Base-by-base conservation (phyloP, 1,284 basidiomycete species). In the Rhodofomes roseus region DNA sequence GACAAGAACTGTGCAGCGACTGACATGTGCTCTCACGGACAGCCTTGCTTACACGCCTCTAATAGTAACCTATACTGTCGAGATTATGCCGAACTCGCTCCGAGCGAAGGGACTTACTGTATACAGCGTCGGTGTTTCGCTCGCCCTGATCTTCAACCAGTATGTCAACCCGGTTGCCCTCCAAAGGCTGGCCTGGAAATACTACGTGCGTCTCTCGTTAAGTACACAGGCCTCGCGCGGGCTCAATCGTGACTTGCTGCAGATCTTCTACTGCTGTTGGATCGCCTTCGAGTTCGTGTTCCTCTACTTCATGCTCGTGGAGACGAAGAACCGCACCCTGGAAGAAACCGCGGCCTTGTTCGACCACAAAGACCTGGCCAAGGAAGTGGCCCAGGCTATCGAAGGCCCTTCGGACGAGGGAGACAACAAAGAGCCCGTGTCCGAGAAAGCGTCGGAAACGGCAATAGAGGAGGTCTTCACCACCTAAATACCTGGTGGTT, bases 61-160 rank as follows among this genome's bases (percentile, higher is more conserved):
- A 36, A 58, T 61, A 22, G 40, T 61, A 8, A 55, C 60, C 20
- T 85, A 86, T 71, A 83, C 81, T 1, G 76, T 85, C 56, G 84
- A 86, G 68, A 85, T 85, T 61, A 70, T 85, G 53, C 84, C 84
- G 0, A 83, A 76, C 70, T 69, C 77, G 18, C 73, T 87, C 48
- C 82, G 85, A 43, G 81, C 86, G 22, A 86, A 87, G 71, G 85
- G 84, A 22, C 79, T 85, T 68, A 82, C 79, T 25, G 71, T 86
- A 12, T 83, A 81, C 74, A 81, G 80, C 69, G 80, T 84, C 61
- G 64, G 76, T 20, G 72, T 83, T 44, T 81, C 80, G 8, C 62
- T 81, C 4, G 79, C 83, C 0, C 69, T 84, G 34, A 79, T 83
- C 55, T 85, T 86, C 78, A 87, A 87, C 70, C 84, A 87, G 69